Percentiles rank a stretch among this genome's conserved stretches.
Evolutionary conservation across 2,329 filamentous ascomycete species (phyloP).

Genomic region (Cercospora nicotianae): DNA sequence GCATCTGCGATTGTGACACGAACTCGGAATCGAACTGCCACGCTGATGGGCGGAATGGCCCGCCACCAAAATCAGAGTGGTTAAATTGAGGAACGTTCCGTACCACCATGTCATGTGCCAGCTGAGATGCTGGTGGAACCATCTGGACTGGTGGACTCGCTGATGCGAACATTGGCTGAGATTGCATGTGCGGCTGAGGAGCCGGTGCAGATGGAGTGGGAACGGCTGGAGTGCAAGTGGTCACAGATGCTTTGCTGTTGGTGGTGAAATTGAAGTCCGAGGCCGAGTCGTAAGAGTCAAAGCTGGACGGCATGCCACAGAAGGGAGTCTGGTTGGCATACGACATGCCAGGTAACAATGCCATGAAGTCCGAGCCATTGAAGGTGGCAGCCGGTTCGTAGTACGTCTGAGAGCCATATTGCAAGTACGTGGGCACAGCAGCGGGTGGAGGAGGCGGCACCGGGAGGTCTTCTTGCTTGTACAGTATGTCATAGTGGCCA

Average conservation of each 20-base stretch:
- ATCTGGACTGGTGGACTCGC: conserved; percentile 31
- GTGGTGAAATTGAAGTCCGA: conserved; percentile 34
- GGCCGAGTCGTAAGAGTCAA: conserved; percentile 24
- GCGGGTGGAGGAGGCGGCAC: conserved; percentile 33
- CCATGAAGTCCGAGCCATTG: conserved; percentile 43
- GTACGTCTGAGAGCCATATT: conserved; percentile 34
- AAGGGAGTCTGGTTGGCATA: conserved; percentile 30
- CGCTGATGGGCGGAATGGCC: conserved; percentile 49
- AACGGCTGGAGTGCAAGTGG: conserved; percentile 30
- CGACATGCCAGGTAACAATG: conserved; percentile 50
- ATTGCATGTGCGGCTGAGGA: conserved; percentile 34
- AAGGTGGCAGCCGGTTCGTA: conserved; percentile 34
- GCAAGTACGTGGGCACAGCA: conserved; percentile 38
- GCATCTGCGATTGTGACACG: conserved; percentile 41
- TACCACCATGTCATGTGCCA: conserved; percentile 35
- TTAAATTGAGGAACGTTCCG: conserved; percentile 31
- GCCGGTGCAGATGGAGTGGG: conserved; percentile 30
- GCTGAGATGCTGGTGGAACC: conserved; percentile 34
- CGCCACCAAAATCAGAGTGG: conserved; percentile 34
- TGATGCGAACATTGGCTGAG: conserved; percentile 32
- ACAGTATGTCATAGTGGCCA: conserved; percentile 93
- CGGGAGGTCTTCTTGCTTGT: conserved; percentile 61
- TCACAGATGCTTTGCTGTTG: conserved; percentile 27
- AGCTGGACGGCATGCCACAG: conserved; percentile 27
- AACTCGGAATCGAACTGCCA: conserved; percentile 49